Evolutionary conservation across 2,329 filamentous ascomycete genomes (phyloP), one percentile per base, ranked within the genome.

Genomic region (Neofusicoccum laricinum): DNA sequence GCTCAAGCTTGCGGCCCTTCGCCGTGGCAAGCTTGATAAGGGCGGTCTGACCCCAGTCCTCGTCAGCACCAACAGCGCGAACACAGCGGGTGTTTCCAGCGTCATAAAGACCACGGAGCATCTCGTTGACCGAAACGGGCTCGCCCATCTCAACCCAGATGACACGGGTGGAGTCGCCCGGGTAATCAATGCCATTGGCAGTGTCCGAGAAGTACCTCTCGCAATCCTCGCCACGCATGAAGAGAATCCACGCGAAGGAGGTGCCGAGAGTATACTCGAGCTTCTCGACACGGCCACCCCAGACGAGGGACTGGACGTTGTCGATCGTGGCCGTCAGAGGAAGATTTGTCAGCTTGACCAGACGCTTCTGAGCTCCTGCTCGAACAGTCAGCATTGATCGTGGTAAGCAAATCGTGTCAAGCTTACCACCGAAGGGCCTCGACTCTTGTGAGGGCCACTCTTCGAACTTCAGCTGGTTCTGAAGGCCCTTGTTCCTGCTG

Each of bases 21-120:
- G 72, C 72, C 40, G 71, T 70, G 3, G 79, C 80, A 8, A 82
- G 64, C 48, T 75, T 73, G 64, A 72, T 65, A 41, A 83, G 70
- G 12, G 71, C 69, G 5, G 50, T 64, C 66, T 80, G 77, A 12
- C 68, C 72, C 69, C 77, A 75, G 17, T 79, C 74, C 43, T 78
- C 72, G 15, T 79, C 75, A 4, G 77, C 77, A 8, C 77, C 78
- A 6, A 78, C 69, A 19, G 77, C 79, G 51, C 79, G 78, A 14
- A 85, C 74, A 55, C 80, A 81, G 36, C 82, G 79, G 25, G 81
- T 80, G 3, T 76, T 74, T 1, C 78, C 78, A 1, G 73, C 71
- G 1, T 78, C 75, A 10, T 79, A 75, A 58, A 76, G 77, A 41
- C 76, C 76, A 5, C 71, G 71, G 17, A 84, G 71, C 34, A 78